These are phyloP conservation scores for Colletotrichum sp. DNA, from an alignment of 2,329 filamentous ascomycete genomes.

Conservation along the genomic window DNA sequence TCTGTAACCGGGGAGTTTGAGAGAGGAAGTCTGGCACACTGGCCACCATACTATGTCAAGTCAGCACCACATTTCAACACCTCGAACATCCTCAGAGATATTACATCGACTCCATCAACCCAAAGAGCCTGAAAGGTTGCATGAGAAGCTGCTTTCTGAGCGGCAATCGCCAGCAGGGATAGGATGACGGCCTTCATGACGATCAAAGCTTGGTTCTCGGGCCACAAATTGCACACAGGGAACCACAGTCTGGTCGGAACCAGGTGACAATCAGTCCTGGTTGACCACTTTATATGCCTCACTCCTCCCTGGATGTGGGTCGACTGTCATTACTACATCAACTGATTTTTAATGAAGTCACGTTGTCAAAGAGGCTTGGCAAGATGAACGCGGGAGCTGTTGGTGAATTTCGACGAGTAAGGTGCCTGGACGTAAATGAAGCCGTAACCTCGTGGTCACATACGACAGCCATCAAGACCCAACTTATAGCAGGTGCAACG, in stretches of 20 bases:
- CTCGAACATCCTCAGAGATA: conserved; percentile 22
- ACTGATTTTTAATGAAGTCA: neutral
- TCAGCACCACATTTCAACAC: neutral
- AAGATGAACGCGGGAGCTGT: neutral
- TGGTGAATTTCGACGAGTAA: neutral
- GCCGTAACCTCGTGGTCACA: neutral
- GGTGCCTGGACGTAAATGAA: neutral
- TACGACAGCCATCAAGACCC: neutral
- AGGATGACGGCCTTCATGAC: conserved; percentile 41
- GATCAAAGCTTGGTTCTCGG: neutral
- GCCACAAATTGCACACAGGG: neutral
- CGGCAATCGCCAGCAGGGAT: conserved; percentile 36
- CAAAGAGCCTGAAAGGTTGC: conserved; percentile 58
- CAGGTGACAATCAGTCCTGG: neutral
- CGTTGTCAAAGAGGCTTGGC: neutral
- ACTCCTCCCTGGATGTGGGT: too few species aligned
- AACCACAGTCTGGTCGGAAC: neutral
- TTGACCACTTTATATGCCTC: neutral
- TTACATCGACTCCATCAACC: conserved; percentile 43
- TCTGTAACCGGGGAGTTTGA: conserved; percentile 47
- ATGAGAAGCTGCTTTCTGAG: conserved; percentile 46
- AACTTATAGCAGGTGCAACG: neutral
- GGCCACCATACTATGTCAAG: conserved; percentile 22
- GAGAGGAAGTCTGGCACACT: conserved; percentile 18
- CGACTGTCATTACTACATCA: too few species aligned